Conservation (phyloP, 1,284 basidiomycete species). For the Melanopsichium pennsylvanicum region DNA sequence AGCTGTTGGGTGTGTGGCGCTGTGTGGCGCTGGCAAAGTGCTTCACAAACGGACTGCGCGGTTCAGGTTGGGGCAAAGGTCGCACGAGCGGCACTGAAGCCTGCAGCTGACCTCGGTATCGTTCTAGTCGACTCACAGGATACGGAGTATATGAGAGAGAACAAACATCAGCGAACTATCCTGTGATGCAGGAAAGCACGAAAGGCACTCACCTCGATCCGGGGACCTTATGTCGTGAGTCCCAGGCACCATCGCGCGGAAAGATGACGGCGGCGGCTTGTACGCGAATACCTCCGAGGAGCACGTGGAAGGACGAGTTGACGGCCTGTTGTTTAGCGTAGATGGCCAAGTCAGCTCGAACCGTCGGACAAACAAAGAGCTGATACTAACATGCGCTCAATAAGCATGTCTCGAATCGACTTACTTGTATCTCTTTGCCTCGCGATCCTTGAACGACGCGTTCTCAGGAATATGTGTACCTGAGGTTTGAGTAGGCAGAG, state of each 20-base stretch:
- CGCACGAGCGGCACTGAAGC: not conserved
- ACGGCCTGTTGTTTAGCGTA: not conserved
- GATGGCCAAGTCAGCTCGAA: not conserved
- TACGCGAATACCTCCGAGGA: constrained; percentile 29
- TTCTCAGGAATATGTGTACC: no score
- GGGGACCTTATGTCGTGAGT: not conserved
- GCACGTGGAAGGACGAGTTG: constrained; percentile 10
- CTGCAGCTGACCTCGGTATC: not conserved
- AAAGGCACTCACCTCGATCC: constrained; percentile 12
- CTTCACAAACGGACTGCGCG: not conserved
- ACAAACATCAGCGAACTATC: no score
- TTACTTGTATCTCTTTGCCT: no score
- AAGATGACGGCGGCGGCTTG: constrained; percentile 13
- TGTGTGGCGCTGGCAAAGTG: not conserved
- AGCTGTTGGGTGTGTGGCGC: not conserved
- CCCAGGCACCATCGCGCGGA: constrained; percentile 7
- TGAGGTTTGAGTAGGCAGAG: no score
- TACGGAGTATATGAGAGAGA: no score
- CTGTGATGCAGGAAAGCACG: no score
- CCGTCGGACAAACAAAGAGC: no score
- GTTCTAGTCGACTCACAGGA: not conserved
- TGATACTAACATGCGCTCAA: no score
- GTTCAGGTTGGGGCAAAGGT: no score
- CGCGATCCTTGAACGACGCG: no score
- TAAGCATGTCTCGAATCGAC: no score